These are phyloP conservation scores for Knufia fluminis DNA, from an alignment of 2,329 filamentous ascomycete species.

Conservation along the genomic window DNA sequence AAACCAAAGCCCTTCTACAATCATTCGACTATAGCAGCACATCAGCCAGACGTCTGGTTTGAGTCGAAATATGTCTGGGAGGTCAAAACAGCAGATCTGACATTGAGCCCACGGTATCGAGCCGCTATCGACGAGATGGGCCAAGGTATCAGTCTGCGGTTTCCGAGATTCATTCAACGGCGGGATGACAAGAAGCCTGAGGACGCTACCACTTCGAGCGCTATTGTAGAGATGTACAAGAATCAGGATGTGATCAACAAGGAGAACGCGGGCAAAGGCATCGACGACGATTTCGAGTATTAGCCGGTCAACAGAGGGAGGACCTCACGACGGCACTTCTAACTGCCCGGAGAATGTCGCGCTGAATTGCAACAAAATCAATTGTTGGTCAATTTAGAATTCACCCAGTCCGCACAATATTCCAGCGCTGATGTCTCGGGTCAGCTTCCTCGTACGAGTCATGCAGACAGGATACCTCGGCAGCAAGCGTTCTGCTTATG, in stretches of 20 bases:
- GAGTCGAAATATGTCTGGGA: conserved; percentile 94
- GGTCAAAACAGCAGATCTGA: conserved; percentile 92
- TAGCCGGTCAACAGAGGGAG: conserved; percentile 35
- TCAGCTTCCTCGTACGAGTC: too few species aligned
- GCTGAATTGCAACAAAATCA: too few species aligned
- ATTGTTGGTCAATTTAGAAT: too few species aligned
- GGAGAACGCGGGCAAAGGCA: conserved; percentile 72
- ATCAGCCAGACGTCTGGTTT: conserved; percentile 98
- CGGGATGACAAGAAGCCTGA: conserved; percentile 95
- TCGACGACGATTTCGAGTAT: conserved; percentile 96
- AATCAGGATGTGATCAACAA: conserved; percentile 87
- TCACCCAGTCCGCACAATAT: too few species aligned
- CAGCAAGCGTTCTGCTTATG: too few species aligned
- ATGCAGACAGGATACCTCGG: too few species aligned
- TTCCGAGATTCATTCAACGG: conserved; percentile 84
- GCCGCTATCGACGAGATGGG: conserved; percentile 76
- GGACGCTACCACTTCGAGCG: conserved; percentile 70
- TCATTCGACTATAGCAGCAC: conserved; percentile 73
- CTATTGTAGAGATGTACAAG: conserved; percentile 94
- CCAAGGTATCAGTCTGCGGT: conserved; percentile 77
- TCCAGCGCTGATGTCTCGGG: too few species aligned
- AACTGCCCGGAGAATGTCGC: too few species aligned
- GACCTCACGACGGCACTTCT: too few species aligned
- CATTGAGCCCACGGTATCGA: conserved; percentile 83
- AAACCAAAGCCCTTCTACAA: conserved; percentile 88